Conservation (phyloP, 129 eudicot species). For the Mikania micrantha region DNA sequence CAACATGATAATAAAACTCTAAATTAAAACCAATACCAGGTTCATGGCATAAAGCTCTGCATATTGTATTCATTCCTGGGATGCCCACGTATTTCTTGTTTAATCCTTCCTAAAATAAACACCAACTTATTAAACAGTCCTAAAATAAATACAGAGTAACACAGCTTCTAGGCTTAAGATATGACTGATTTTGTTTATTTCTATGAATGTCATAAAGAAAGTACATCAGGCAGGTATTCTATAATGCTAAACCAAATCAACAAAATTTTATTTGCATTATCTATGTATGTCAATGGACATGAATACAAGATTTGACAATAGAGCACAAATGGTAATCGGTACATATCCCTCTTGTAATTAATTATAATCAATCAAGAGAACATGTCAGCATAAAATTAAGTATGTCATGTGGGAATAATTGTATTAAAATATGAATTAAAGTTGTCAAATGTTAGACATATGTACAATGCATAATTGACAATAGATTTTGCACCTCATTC, state of each 20-base stretch:
- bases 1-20: neutral
- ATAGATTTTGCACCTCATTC: slow-evolving; percentile 17
- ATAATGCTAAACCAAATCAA: neutral
- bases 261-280: neutral
- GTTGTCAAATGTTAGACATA: slow-evolving; percentile 3
- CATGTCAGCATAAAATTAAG: slow-evolving; percentile 18
- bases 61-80: slow-evolving; percentile 96
- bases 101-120: slow-evolving; percentile 49
- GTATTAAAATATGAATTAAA: slow-evolving; percentile 7
- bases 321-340: neutral
- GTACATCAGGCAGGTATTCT: neutral
- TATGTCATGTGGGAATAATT: slow-evolving; percentile 18
- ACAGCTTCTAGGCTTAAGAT: neutral
- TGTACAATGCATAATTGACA: slow-evolving; percentile 6
- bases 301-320: neutral
- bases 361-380: slow-evolving; percentile 13
- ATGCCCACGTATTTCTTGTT: slow-evolving; percentile 77
- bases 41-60: slow-evolving; percentile 71
- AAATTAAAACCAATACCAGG: slow-evolving; percentile 39
- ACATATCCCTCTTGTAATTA: neutral
- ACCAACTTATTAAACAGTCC: slow-evolving; percentile 22
- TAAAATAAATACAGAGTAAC: neutral
- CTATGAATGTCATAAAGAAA: neutral
- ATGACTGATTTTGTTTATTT: neutral
- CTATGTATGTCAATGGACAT: neutral